Conservation (phyloP, 1,284 basidiomycete species). For the Boletus hoseneyae region DNA sequence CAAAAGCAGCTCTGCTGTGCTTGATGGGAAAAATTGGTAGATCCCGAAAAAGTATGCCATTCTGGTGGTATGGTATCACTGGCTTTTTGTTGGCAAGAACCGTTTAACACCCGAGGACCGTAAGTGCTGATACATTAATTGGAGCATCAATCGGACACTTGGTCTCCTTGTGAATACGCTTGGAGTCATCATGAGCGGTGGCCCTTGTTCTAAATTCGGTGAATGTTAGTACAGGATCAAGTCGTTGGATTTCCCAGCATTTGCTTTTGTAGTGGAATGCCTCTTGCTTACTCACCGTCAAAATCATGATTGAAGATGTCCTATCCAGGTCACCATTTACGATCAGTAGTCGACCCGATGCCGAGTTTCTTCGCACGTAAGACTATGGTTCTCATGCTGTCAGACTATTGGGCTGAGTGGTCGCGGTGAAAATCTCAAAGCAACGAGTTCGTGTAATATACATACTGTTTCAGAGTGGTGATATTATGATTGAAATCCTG, state of each 20-base stretch:
- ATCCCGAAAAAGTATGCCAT: background rate
- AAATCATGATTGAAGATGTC: background rate
- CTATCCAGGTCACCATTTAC: too few species aligned
- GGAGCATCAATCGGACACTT: background rate
- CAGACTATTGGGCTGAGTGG: too few species aligned
- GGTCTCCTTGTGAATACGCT: background rate
- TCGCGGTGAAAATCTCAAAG: background rate
- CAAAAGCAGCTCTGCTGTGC: background rate
- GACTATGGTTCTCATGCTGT: background rate
- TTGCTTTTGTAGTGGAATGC: too few species aligned
- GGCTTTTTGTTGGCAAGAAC: background rate
- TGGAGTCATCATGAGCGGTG: background rate
- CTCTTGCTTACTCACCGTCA: background rate
- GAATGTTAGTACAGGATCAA: background rate
- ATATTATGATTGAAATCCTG: background rate
- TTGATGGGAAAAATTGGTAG: background rate
- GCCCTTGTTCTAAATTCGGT: background rate
- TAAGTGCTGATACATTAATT: background rate
- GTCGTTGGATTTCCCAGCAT: background rate
- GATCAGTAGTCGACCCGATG: too few species aligned
- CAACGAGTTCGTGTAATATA: too few species aligned
- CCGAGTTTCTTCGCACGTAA: too few species aligned
- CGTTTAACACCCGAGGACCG: background rate
- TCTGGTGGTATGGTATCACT: background rate
- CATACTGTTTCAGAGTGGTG: background rate